Conservation (phyloP, 139 green algal species). For the Marvania coccoides region DNA sequence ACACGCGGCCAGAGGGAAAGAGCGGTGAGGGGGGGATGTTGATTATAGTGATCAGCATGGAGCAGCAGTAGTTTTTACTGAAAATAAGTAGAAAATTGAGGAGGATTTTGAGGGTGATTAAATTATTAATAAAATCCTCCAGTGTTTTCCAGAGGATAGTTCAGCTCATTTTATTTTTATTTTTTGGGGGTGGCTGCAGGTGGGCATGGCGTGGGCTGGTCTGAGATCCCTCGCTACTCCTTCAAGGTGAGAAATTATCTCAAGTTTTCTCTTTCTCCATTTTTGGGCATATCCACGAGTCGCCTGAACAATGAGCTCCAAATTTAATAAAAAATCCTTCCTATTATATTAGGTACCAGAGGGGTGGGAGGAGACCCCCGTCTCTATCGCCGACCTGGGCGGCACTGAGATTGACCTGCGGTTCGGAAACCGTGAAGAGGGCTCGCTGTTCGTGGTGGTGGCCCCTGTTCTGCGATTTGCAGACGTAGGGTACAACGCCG, state of each 20-base stretch:
- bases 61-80: too few species aligned
- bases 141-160: too few species aligned
- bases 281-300: too few species aligned
- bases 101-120: too few species aligned
- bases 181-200: conserved; percentile 1
- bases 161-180: too few species aligned
- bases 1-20: conserved; percentile 80
- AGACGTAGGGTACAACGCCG: conserved; percentile 42
- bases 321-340: too few species aligned
- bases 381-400: conserved; percentile 93
- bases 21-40: conserved; percentile 35
- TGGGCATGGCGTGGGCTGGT: conserved; percentile 86
- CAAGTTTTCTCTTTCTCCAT: too few species aligned
- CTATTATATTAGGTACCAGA: too few species aligned
- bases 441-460: conserved; percentile 74
- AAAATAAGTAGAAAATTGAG: too few species aligned
- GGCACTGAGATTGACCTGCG: conserved; percentile 84
- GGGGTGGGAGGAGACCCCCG: conserved; percentile 78
- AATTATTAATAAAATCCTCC: too few species aligned
- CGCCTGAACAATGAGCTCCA: too few species aligned
- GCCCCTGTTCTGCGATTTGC: conserved; percentile 83
- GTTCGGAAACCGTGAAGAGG: conserved; percentile 39
- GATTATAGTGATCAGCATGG: background rate
- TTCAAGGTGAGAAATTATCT: too few species aligned
- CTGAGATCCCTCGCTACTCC: conserved; percentile 77